Evolutionary conservation across 2,329 filamentous ascomycete genomes (phyloP), one percentile per base, ranked within the genome.

Genomic region (Penicillium vulpinum): DNA sequence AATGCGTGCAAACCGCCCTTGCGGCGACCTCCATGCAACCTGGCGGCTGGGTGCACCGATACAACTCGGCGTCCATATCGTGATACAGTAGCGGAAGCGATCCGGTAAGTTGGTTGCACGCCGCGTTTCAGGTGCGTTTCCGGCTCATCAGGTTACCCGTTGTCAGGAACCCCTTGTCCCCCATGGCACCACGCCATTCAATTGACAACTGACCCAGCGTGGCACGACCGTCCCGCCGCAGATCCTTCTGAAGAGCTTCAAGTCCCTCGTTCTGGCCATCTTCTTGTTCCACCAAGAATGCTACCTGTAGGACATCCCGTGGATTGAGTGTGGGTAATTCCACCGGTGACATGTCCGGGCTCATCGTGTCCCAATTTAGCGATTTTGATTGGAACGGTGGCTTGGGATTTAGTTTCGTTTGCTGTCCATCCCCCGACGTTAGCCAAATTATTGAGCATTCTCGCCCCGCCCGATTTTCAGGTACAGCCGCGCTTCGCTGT

Each of bases 131-230:
- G 47, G 62, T 59, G 54, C 74, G 71, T 66, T 74, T 77, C 62
- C 77, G 74, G 28, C 77, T 79, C 64, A 79, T 68, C 51, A 96
- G 77, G 81, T 89, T 93, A 10, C 92, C 92, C 7, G 94, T 99
- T 43, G 88, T 91, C 70, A 99, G 78, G 66, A 87, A 92, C 0
- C 94, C 94, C 66, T 85, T 84, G 75, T 93, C 94, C 0, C 94
- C 94, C 88, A 97, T 92, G 60, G 90, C 85, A 36, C 89, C 89
- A 61, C 90, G 83, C 94, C 94, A 99, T 53, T 91, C 88, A 57
- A 97, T 89, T 41, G 87, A 88, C 63, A 97, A 75, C 61, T 94
- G 87, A 5, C 92, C 93, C 70, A 97, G 86, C 21, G 88, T 79
- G 36, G 89, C 78, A 59, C 81, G 78, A 18, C 78, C 77, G 59